Conservation (phyloP, 2,329 filamentous ascomycete genomes). For the Trichoderma aggressivum region DNA sequence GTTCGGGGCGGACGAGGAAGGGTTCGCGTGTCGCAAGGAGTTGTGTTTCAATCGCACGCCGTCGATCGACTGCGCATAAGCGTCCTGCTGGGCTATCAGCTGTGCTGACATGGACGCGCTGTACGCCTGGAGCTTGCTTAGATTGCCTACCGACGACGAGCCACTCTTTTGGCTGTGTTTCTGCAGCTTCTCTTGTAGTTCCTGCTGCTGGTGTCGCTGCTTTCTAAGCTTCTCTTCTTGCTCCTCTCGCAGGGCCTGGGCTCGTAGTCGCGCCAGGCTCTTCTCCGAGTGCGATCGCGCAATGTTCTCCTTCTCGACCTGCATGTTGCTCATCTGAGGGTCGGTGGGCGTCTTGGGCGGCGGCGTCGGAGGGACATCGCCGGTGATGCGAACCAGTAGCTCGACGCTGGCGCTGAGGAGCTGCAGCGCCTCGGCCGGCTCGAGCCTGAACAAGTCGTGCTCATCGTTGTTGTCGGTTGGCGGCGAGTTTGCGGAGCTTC, state of each 20-base stretch:
- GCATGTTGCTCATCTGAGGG: conserved; percentile 64
- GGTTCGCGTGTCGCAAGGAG: conserved; percentile 22
- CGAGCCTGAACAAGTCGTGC: conserved; percentile 70
- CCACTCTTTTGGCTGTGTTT: neutral
- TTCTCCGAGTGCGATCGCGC: conserved; percentile 56
- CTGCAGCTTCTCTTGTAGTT: neutral
- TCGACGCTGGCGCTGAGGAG: conserved; percentile 72
- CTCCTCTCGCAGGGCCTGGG: conserved; percentile 37
- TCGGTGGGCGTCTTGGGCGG: conserved; percentile 60
- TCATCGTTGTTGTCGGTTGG: conserved; percentile 23
- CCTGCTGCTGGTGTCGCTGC: conserved; percentile 15
- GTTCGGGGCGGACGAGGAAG: conserved; percentile 22
- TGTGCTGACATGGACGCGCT: conserved; percentile 28
- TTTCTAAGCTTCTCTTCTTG: conserved; percentile 26
- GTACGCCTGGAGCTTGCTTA: conserved; percentile 27
- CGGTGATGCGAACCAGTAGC: conserved; percentile 66
- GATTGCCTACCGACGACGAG: conserved; percentile 16
- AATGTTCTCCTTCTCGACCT: conserved; percentile 60
- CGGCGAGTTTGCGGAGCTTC: neutral
- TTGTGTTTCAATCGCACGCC: conserved; percentile 51
- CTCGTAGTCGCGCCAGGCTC: conserved; percentile 45
- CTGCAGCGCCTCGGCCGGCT: conserved; percentile 71
- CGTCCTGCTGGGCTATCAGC: conserved; percentile 28
- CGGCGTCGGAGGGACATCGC: conserved; percentile 78
- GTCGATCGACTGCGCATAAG: conserved; percentile 41